Conservation (phyloP, 2,329 filamentous ascomycete species). For the Stemphylium lycopersici region DNA sequence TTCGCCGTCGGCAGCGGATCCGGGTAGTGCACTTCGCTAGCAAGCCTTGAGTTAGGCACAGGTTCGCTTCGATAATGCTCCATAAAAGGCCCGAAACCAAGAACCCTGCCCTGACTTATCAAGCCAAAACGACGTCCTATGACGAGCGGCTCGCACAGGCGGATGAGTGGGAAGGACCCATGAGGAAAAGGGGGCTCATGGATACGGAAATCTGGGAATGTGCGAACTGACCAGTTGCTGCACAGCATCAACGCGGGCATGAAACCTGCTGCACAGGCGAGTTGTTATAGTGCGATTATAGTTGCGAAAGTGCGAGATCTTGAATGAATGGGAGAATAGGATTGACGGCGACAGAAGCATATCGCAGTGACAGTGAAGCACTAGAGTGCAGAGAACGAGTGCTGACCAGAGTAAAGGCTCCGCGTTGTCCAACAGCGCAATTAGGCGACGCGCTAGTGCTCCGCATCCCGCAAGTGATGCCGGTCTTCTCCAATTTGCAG, state of each 20-base stretch:
- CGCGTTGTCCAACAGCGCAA: neutral
- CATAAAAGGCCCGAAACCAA: conserved; percentile 8
- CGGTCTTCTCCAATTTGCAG: neutral
- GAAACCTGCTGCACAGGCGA: neutral
- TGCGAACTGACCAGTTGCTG: neutral
- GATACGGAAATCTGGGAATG: neutral
- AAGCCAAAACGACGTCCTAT: neutral
- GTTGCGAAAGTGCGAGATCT: neutral
- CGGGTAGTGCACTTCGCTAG: conserved; percentile 2
- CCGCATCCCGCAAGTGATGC: neutral
- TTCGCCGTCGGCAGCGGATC: conserved; percentile 5
- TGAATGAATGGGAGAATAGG: neutral
- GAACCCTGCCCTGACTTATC: neutral
- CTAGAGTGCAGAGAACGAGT: neutral
- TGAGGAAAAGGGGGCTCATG: neutral
- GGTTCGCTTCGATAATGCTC: conserved; percentile 4
- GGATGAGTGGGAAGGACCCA: neutral
- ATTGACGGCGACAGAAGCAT: neutral
- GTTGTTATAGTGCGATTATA: neutral
- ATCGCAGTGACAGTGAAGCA: neutral
- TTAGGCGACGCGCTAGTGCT: neutral
- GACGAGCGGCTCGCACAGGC: neutral
- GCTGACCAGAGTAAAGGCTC: neutral
- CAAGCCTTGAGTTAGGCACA: conserved; percentile 8
- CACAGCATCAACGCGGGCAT: neutral